phyloP scores from a whole-genome alignment of 2,329 filamentous ascomycete species.

The Sarocladium strictum region DNA sequence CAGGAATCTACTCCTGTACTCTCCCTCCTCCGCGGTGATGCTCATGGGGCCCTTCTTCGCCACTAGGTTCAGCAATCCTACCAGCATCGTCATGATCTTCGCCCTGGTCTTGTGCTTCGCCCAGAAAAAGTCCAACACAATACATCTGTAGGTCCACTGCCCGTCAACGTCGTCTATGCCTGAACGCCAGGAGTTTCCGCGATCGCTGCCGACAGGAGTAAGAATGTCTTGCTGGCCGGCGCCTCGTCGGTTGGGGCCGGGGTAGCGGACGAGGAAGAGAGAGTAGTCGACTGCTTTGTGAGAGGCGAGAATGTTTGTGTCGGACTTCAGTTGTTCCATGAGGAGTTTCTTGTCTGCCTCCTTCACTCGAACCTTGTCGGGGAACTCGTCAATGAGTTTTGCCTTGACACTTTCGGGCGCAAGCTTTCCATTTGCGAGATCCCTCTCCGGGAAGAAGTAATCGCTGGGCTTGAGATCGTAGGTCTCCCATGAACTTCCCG shows the following conservation, averaged over 20 bases:
- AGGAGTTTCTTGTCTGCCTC: constrained; percentile 50
- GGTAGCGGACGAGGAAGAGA: constrained; percentile 58
- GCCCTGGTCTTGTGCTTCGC: constrained; percentile 65
- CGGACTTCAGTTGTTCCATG: constrained; percentile 47
- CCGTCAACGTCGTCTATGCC: constrained; percentile 57
- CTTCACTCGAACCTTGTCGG: constrained; percentile 57
- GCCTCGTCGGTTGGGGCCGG: constrained; percentile 14
- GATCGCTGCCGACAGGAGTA: constrained; percentile 15
- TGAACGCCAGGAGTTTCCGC: constrained; percentile 45
- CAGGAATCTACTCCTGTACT: constrained; percentile 55
- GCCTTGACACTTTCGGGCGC: constrained; percentile 59
- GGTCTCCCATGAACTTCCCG: constrained; percentile 50
- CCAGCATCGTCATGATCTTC: constrained; percentile 57
- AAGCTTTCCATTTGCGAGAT: constrained; percentile 58
- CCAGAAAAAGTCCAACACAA: constrained; percentile 74
- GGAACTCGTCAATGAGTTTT: constrained; percentile 61
- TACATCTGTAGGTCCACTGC: constrained; percentile 60
- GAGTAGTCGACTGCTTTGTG: constrained; percentile 70
- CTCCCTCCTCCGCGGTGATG: constrained; percentile 62
- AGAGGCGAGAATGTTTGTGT: constrained; percentile 57
- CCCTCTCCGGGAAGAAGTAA: constrained; percentile 72
- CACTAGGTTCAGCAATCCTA: constrained; percentile 58
- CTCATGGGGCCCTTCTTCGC: constrained; percentile 65
- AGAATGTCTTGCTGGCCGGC: constrained; percentile 31
- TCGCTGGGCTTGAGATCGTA: constrained; percentile 70